Conservation (phyloP, 176 grass and related monocot genomes). For the Triticum aestivum region IWGSC_CS_RefSeq_v2.1 NC_057798.1:811790067-811790566, state of each 20-base stretch:
- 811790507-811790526: too few species aligned
- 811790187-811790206: background rate
- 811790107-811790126: too few species aligned
- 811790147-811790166: background rate
- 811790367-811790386: constrained; percentile 70
- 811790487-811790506: too few species aligned
- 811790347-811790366: constrained; percentile 83
- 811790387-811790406: constrained; percentile 58
- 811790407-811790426: constrained; percentile 52
- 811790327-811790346: constrained; percentile 49
- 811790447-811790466: too few species aligned
- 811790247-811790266: background rate
- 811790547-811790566: too few species aligned
- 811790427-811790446: background rate
- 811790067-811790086: constrained; percentile 54
- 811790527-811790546: too few species aligned
- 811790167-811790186: too few species aligned
- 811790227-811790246: background rate
- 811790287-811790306: background rate
- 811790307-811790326: constrained; percentile 4
- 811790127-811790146: background rate
- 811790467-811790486: too few species aligned
- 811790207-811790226: background rate
- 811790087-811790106: constrained; percentile 74
- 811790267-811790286: too few species aligned